Percentiles rank a stretch among this genome's conserved stretches.
phyloP scores from a whole-genome alignment of 2,329 filamentous ascomycete genomes.

The Cladosporium sp. region DNA sequence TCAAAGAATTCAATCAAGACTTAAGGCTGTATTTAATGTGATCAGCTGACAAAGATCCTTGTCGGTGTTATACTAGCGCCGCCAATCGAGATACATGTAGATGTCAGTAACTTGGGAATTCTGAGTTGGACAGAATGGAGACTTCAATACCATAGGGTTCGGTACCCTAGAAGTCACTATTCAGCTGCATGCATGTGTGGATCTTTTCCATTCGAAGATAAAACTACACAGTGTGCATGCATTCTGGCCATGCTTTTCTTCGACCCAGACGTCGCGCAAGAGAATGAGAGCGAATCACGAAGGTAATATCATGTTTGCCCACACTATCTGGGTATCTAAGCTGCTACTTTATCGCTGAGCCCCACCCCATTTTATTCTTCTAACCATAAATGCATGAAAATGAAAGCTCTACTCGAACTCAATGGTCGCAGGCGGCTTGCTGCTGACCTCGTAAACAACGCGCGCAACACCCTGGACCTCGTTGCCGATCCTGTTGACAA shows the following conservation, averaged over 20 bases:
- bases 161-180: not conserved
- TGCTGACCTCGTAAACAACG: slow-evolving; percentile 69
- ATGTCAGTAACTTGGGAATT: not conserved
- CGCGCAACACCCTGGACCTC: slow-evolving; percentile 71
- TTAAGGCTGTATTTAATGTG: not conserved
- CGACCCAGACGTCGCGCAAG: too few relatives aligned
- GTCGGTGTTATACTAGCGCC: not conserved
- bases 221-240: too few relatives aligned
- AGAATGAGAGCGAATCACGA: not conserved
- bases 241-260: too few relatives aligned
- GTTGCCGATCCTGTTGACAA: slow-evolving; percentile 70
- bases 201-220: too few relatives aligned
- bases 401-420: slow-evolving; percentile 63
- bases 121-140: not conserved
- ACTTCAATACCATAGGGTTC: not conserved
- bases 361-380: not conserved
- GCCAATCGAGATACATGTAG: not conserved
- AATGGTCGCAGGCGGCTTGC: slow-evolving; percentile 71
- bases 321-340: slow-evolving; percentile 4
- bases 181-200: not conserved
- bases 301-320: not conserved
- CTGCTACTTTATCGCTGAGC: not conserved
- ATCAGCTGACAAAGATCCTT: not conserved
- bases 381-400: slow-evolving; percentile 18
- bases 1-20: too few relatives aligned